Percentiles rank a stretch among this genome's conserved stretches.
Evolutionary conservation across 2,329 filamentous ascomycete species (phyloP).

Genomic region (Colletotrichum cereale): DNA sequence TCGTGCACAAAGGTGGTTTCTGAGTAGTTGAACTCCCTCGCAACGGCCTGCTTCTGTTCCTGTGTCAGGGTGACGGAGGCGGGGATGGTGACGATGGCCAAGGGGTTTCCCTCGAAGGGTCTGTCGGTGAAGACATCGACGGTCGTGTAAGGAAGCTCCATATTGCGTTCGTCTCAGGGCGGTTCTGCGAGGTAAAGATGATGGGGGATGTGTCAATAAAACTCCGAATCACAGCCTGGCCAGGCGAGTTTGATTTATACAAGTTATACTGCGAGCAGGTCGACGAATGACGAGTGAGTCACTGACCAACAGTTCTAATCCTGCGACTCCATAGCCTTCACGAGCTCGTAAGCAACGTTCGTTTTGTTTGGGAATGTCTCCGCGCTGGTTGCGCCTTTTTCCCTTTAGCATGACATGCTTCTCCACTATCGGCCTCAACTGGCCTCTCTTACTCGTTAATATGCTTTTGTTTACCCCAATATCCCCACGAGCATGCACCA

Average conservation of each 20-base stretch:
- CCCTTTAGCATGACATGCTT: constrained; percentile 12
- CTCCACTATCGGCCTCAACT: neutral
- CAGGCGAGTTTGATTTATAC: neutral
- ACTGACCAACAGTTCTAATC: neutral
- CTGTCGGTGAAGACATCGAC: constrained; percentile 70
- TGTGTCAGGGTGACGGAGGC: constrained; percentile 58
- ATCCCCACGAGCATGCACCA: neutral
- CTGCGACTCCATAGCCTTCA: neutral
- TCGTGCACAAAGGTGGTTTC: constrained; percentile 74
- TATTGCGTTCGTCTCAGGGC: constrained; percentile 33
- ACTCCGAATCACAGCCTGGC: neutral
- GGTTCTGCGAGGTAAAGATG: no score
- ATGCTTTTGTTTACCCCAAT: neutral
- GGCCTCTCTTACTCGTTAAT: neutral
- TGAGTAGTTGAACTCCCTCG: constrained; percentile 73
- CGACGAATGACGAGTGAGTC: neutral
- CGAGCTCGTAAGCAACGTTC: neutral
- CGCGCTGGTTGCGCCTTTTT: constrained; percentile 5
- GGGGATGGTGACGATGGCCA: constrained; percentile 70
- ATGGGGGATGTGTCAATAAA: neutral
- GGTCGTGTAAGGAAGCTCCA: constrained; percentile 63
- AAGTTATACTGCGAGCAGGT: neutral
- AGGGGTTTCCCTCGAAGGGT: constrained; percentile 68
- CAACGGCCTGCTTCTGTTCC: constrained; percentile 68
- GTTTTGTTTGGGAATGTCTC: neutral